phyloP scores from a whole-genome alignment of 176 grass and related monocot species.

The Aegilops sharonensis region DNA sequence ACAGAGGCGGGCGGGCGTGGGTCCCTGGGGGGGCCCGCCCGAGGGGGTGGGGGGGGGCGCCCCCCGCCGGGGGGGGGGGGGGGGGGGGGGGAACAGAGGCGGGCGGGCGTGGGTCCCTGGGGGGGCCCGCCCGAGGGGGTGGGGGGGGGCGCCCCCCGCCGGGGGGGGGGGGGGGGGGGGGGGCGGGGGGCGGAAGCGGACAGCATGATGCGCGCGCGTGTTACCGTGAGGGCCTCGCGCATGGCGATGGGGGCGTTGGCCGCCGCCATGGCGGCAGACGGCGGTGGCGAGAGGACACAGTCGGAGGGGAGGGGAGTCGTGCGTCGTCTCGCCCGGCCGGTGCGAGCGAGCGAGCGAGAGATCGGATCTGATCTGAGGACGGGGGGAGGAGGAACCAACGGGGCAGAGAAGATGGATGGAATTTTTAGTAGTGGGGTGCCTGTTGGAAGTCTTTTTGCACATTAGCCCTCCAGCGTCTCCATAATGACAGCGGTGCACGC shows the following conservation, averaged over 20 bases:
- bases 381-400: background rate
- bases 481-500: background rate
- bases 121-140: too few relatives aligned
- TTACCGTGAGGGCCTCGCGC: slow-evolving; percentile 91
- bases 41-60: too few relatives aligned
- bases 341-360: slow-evolving; percentile 18
- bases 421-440: slow-evolving; percentile 22
- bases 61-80: too few relatives aligned
- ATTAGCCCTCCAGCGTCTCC: background rate
- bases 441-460: slow-evolving; percentile 13
- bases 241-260: slow-evolving; percentile 95
- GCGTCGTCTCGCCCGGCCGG: background rate
- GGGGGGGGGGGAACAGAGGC: too few relatives aligned
- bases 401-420: background rate
- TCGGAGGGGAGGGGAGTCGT: background rate
- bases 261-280: slow-evolving; percentile 75
- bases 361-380: slow-evolving; percentile 52
- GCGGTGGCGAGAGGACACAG: slow-evolving; percentile 23
- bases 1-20: too few relatives aligned
- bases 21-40: too few relatives aligned
- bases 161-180: too few relatives aligned
- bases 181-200: background rate
- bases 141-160: too few relatives aligned
- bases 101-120: too few relatives aligned
- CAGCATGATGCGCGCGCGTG: background rate